These are phyloP conservation scores for Malus sylvestris DNA, from an alignment of 306 rosid species.

Conservation along the genomic window DNA sequence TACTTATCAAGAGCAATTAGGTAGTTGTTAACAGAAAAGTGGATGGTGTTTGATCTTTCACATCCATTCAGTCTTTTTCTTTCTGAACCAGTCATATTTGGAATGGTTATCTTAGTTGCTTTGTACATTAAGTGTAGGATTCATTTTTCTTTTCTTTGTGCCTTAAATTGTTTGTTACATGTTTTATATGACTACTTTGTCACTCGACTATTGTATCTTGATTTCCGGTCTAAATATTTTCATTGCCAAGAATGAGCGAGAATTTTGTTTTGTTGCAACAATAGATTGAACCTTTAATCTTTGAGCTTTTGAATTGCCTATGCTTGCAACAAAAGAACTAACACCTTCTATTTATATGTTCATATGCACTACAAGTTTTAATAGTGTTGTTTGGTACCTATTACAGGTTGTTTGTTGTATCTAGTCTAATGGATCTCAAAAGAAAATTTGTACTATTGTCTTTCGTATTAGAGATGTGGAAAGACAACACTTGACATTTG, in stretches of 20 bases:
- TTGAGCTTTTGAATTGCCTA: not conserved
- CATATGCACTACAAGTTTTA: not conserved
- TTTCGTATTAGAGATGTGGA: not conserved
- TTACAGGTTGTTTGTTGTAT: slow-evolving; percentile 28
- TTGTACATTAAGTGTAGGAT: not conserved
- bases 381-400: slow-evolving; percentile 18
- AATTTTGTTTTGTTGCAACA: not conserved
- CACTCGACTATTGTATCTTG: not conserved
- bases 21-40: not conserved
- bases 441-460: not conserved
- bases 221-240: not conserved
- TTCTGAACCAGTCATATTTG: not conserved
- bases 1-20: not conserved
- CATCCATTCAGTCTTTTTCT: not conserved
- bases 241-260: not conserved
- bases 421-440: slow-evolving; percentile 1
- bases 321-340: not conserved
- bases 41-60: not conserved
- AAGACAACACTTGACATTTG: not conserved
- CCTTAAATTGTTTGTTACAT: too few relatives aligned
- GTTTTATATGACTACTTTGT: not conserved
- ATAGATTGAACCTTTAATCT: not conserved
- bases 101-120: not conserved
- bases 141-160: not conserved
- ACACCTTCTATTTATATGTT: not conserved